Evolutionary conservation across 805 yeast genomes (phyloP), one percentile per base, ranked within the genome.

Genomic region (Barnettozyma botsteinii): DNA sequence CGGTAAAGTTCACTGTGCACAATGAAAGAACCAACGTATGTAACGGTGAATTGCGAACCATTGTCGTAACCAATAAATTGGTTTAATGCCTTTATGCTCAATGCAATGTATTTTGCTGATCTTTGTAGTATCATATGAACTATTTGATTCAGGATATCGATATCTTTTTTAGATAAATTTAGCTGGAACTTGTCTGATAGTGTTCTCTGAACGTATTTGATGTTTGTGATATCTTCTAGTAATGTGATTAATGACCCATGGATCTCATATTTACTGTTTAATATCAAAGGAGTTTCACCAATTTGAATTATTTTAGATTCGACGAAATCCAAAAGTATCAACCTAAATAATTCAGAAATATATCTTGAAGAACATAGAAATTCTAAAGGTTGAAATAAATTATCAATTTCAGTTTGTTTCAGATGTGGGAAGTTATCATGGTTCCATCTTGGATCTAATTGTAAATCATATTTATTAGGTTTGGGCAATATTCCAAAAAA

Each of bases 341-440:
- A 52, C 33, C 83, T 59, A 6, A 73, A 51, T 38, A 75, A 49
- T 51, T 77, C 84, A 25, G 78, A 73, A 30, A 78, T 56, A 53
- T 76, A 75, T 45, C 83, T 59, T 1, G 82, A 81, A 20, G 77
- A 62, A 23, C 78, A 66, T 57, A 76, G 55, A 43, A 72, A 59
- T 53, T 78, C 84, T 23, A 70, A 56, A 1, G 84, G 85, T 52
- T 77, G 82, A 50, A 72, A 73, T 10, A 74, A 55, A 1, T 45
- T 50, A 27, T 48, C 42, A 5, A 54, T 56, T 15, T 29, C 18
- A 5, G n/a, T 40, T n/a, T 47, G 43, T 4, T 14, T 13, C 17
- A 43, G 12, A 27, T 38, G 40, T 9, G 40, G 35, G 9, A 23
- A 20, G 3, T 18, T 4, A 33, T 17, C 8, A 7, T 27, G 7